These are phyloP conservation scores for Didymellaceae sp. DNA, from an alignment of 2,329 filamentous ascomycete species.

Conservation along the genomic window DNA sequence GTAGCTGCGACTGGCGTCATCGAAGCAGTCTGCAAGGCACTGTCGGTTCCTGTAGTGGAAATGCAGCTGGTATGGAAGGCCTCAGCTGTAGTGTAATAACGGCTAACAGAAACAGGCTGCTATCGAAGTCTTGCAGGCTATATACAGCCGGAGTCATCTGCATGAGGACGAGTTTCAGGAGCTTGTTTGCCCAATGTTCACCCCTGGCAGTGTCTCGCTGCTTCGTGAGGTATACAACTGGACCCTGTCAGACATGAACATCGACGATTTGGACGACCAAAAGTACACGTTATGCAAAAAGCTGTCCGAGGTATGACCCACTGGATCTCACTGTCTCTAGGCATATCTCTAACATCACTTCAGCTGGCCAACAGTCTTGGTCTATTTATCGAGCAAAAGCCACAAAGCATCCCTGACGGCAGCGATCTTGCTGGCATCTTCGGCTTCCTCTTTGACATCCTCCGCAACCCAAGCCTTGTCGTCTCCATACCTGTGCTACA, in stretches of 20 bases:
- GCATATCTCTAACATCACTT: constrained; percentile 22
- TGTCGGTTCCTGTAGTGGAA: constrained; percentile 46
- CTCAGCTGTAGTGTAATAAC: neutral
- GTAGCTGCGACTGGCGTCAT: constrained; percentile 63
- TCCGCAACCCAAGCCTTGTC: constrained; percentile 84
- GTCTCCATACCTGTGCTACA: constrained; percentile 93
- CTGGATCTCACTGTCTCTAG: constrained; percentile 4
- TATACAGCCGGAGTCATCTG: constrained; percentile 77
- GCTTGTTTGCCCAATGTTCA: constrained; percentile 81
- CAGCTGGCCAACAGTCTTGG: constrained; percentile 86
- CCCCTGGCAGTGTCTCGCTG: constrained; percentile 71
- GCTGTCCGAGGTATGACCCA: constrained; percentile 76
- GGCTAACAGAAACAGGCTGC: constrained; percentile 53
- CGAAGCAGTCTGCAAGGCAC: constrained; percentile 48
- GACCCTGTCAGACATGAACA: constrained; percentile 78
- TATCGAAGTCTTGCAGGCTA: constrained; percentile 80
- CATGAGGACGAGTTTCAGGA: constrained; percentile 78
- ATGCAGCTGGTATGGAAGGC: constrained; percentile 42
- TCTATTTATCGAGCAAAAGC: constrained; percentile 81
- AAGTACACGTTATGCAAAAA: constrained; percentile 94
- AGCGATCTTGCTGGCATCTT: constrained; percentile 78
- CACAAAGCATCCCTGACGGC: constrained; percentile 67
- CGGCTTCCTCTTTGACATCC: constrained; percentile 77
- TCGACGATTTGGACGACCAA: constrained; percentile 84
- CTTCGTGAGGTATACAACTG: constrained; percentile 78